Conservation (phyloP, 2,329 filamentous ascomycete species). For the Canariomyces notabilis region DNA sequence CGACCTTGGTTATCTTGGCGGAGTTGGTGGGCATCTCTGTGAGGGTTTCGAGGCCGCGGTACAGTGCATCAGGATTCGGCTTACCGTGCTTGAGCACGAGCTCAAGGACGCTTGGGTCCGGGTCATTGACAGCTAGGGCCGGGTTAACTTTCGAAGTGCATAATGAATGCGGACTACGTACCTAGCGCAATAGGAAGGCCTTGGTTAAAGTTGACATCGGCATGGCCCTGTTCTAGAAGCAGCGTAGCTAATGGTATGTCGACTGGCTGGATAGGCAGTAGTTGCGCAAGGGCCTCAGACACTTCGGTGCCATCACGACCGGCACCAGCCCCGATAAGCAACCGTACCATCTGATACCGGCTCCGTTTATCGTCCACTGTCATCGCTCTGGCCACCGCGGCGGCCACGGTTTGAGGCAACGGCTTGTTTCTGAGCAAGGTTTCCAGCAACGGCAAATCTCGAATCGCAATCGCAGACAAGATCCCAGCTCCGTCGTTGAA, state of each 20-base stretch:
- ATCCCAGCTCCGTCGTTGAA: slow-evolving; percentile 48
- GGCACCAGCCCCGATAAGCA: slow-evolving; percentile 44
- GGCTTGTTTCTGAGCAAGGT: slow-evolving; percentile 42
- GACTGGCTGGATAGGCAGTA: slow-evolving; percentile 40
- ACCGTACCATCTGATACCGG: slow-evolving; percentile 42
- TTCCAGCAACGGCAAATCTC: slow-evolving; percentile 42
- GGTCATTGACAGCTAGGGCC: slow-evolving; percentile 35
- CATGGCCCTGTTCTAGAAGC: slow-evolving; percentile 47
- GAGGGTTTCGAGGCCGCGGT: slow-evolving; percentile 39
- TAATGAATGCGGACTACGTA: slow-evolving; percentile 18
- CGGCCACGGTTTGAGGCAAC: slow-evolving; percentile 42
- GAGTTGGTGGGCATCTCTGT: slow-evolving; percentile 40
- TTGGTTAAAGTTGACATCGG: slow-evolving; percentile 47
- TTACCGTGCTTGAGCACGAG: slow-evolving; percentile 43
- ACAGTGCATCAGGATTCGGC: slow-evolving; percentile 40
- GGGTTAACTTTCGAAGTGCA: slow-evolving; percentile 12
- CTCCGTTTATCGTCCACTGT: slow-evolving; percentile 37
- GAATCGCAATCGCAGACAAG: slow-evolving; percentile 42
- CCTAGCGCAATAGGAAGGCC: slow-evolving; percentile 39
- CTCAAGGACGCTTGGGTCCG: slow-evolving; percentile 45
- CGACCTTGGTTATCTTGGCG: slow-evolving; percentile 46
- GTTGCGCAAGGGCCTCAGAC: slow-evolving; percentile 39
- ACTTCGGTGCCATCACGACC: slow-evolving; percentile 33
- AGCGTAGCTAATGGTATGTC: slow-evolving; percentile 47
- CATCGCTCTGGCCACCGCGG: slow-evolving; percentile 46